A percentile compares a stretch with the other conserved stretches of the same genome.
phyloP scores from a whole-genome alignment of 2,329 filamentous ascomycete species.

The Phyllosticta capitalensis region DNA sequence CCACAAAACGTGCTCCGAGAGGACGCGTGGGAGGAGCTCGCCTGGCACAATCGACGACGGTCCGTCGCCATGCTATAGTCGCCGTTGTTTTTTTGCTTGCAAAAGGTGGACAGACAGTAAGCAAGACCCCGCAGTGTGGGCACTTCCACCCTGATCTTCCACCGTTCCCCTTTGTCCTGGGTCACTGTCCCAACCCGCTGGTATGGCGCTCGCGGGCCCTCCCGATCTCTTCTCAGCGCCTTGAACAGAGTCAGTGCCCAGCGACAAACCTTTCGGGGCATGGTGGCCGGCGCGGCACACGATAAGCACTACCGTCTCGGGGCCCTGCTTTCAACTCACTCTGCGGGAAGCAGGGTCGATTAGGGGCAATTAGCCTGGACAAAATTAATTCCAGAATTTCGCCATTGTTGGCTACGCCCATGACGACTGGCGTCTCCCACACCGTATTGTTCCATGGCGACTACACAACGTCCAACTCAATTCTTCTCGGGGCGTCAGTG shows the following conservation, averaged over 20 bases:
- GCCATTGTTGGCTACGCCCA: not conserved
- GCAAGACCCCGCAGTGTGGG: not conserved
- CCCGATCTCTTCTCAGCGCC: not conserved
- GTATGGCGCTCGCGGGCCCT: not conserved
- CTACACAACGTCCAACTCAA: not conserved
- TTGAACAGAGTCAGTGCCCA: not conserved
- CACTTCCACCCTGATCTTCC: not conserved
- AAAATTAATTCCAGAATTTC: not conserved
- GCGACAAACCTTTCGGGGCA: not conserved
- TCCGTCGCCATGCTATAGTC: not conserved
- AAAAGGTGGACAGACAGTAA: not conserved
- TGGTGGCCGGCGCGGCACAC: not conserved
- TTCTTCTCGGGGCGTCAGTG: not conserved
- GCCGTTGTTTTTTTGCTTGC: not conserved
- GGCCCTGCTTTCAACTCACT: not conserved
- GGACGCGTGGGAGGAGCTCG: not conserved
- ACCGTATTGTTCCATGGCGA: no score
- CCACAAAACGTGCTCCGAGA: not conserved
- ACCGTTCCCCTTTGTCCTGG: not conserved
- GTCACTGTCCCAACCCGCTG: not conserved
- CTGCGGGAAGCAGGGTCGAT: no score
- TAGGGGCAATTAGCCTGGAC: not conserved
- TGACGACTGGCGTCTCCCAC: not conserved
- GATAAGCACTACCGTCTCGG: not conserved
- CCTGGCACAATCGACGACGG: no score